Percentiles rank a stretch among this genome's conserved stretches.
Evolutionary conservation across 2,329 filamentous ascomycete species (phyloP).

Genomic region (Cadophora sp.): DNA sequence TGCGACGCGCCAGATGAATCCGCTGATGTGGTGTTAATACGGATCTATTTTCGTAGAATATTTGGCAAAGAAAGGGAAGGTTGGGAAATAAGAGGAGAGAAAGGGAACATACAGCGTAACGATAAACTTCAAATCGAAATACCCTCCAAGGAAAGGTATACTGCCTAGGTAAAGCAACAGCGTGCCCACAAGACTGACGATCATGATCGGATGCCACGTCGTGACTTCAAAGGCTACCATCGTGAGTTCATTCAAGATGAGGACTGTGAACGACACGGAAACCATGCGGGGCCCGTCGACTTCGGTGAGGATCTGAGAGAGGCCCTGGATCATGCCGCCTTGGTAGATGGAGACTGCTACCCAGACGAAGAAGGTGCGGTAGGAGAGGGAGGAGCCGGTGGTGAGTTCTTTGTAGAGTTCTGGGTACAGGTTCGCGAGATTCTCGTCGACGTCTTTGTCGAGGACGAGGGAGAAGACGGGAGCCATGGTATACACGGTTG

Average conservation of each 20-base stretch:
- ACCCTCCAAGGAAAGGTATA: conserved; percentile 85
- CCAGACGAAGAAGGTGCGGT: conserved; percentile 97
- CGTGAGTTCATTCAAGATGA: conserved; percentile 91
- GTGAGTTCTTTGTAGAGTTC: conserved; percentile 99
- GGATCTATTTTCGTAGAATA: background rate
- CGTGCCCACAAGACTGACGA: conserved; percentile 82
- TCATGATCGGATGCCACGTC: conserved; percentile 96
- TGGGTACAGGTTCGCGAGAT: conserved; percentile 91
- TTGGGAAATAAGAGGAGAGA: background rate
- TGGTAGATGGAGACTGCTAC: conserved; percentile 95
- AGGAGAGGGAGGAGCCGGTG: conserved; percentile 82
- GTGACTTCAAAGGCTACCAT: conserved; percentile 98
- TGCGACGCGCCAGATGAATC: conserved; percentile 86
- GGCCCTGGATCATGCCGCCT: conserved; percentile 92
- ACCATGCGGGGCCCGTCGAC: conserved; percentile 80
- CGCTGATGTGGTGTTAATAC: conserved; percentile 53
- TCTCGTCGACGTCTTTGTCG: conserved; percentile 94
- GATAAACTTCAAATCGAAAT: conserved; percentile 86
- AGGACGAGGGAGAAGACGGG: conserved; percentile 94
- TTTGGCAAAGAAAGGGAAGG: no score
- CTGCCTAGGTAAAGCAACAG: conserved; percentile 80
- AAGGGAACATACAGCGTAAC: conserved; percentile 63
- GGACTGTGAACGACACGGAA: conserved; percentile 86
- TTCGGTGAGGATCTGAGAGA: conserved; percentile 85
- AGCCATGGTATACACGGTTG: conserved; percentile 91